These are phyloP conservation scores for Brettanomyces custersianus DNA, from an alignment of 805 yeast species.

Conservation along the genomic window DNA sequence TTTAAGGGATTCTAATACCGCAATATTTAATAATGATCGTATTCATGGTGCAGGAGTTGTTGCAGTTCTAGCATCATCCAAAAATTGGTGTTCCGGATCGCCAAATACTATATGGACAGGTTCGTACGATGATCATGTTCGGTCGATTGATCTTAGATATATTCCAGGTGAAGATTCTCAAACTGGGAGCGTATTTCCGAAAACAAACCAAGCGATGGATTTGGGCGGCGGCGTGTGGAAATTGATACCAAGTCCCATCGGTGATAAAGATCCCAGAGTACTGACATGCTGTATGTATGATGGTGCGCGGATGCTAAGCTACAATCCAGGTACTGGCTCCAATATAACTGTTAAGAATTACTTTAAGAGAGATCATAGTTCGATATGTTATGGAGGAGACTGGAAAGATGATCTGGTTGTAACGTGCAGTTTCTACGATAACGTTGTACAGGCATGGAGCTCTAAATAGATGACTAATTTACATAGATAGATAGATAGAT, in stretches of 20 bases:
- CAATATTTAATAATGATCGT: slow-evolving; percentile 33
- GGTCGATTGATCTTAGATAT: slow-evolving; percentile 56
- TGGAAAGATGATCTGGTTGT: slow-evolving; percentile 57
- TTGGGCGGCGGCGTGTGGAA: slow-evolving; percentile 97
- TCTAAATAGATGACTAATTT: no score
- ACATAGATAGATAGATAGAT: no score
- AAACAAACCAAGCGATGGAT: slow-evolving; percentile 32
- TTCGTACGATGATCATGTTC: slow-evolving; percentile 77
- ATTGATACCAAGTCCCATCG: slow-evolving; percentile 52
- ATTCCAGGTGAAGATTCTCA: slow-evolving; percentile 29
- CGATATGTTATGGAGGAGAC: slow-evolving; percentile 95
- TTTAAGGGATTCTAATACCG: slow-evolving; percentile 29
- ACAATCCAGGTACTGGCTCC: slow-evolving; percentile 18
- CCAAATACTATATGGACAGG: slow-evolving; percentile 62
- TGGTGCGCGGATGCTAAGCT: slow-evolving; percentile 66
- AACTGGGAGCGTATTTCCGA: slow-evolving; percentile 42
- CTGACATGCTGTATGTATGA: slow-evolving; percentile 91
- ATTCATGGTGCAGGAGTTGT: slow-evolving; percentile 90
- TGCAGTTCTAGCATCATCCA: slow-evolving; percentile 51
- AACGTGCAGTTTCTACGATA: slow-evolving; percentile 91
- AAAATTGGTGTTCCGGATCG: slow-evolving; percentile 30
- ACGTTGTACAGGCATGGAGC: slow-evolving; percentile 69
- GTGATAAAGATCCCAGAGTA: slow-evolving; percentile 33
- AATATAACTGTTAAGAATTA: slow-evolving; percentile 28
- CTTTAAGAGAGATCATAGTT: slow-evolving; percentile 65